These are phyloP conservation scores for Kodamaea derodonti DNA, from an alignment of 1,139 yeast species.

Conservation along the genomic window DNA sequence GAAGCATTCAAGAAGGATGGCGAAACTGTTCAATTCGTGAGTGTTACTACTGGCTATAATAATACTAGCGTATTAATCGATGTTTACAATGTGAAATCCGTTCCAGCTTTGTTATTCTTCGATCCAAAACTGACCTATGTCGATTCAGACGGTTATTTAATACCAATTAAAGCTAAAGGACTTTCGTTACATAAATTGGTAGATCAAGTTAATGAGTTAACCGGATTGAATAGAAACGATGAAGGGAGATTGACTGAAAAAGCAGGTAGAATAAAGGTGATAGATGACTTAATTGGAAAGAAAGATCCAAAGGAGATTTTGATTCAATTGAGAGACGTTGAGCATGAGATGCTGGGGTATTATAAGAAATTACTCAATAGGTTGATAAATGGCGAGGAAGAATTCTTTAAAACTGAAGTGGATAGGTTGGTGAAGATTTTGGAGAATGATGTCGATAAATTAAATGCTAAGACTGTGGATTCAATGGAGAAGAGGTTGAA, in stretches of 20 bases:
- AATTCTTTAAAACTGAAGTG: slow-evolving; percentile 49
- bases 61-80: slow-evolving; percentile 10
- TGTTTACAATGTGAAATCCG: slow-evolving; percentile 40
- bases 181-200: slow-evolving; percentile 43
- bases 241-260: slow-evolving; percentile 45
- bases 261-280: slow-evolving; percentile 54
- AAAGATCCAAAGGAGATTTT: slow-evolving; percentile 14
- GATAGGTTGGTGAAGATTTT: slow-evolving; percentile 48
- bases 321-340: slow-evolving; percentile 8
- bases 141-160: slow-evolving; percentile 15
- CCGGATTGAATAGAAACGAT: slow-evolving; percentile 49
- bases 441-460: slow-evolving; percentile 29
- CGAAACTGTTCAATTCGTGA: slow-evolving; percentile 35
- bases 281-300: slow-evolving; percentile 35
- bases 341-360: slow-evolving; percentile 23
- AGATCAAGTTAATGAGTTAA: slow-evolving; percentile 45
- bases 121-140: slow-evolving; percentile 18
- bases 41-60: slow-evolving; percentile 5
- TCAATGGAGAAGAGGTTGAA: slow-evolving; percentile 47
- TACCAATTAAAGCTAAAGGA: slow-evolving; percentile 38
- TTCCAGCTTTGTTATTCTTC: slow-evolving; percentile 56
- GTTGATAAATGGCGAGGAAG: slow-evolving; percentile 43
- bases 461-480: slow-evolving; percentile 36
- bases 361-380: slow-evolving; percentile 52
- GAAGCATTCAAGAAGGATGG: slow-evolving; percentile 27